phyloP scores from a whole-genome alignment of 2,329 filamentous ascomycete genomes.

The Aspergillus sp. region DNA sequence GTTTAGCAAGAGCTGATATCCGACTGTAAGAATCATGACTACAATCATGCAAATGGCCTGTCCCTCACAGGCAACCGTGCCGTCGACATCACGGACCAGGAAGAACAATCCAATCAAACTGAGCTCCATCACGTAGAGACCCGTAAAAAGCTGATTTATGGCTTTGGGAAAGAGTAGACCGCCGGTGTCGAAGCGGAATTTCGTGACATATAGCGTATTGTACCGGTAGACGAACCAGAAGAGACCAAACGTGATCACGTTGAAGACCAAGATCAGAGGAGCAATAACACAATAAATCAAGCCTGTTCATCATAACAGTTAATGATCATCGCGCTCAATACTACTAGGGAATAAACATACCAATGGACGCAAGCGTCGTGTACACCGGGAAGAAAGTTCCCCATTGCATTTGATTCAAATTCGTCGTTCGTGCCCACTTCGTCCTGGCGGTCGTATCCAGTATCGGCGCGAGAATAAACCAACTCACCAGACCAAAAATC shows the following conservation, averaged over 20 bases:
- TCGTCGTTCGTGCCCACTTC: slow-evolving; percentile 82
- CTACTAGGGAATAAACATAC: slow-evolving; percentile 30
- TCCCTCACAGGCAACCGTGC: slow-evolving; percentile 55
- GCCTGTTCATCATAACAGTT: slow-evolving; percentile 28
- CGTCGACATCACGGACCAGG: slow-evolving; percentile 55
- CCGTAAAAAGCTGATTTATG: slow-evolving; percentile 92
- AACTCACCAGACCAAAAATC: slow-evolving; percentile 67
- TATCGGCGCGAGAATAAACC: slow-evolving; percentile 74
- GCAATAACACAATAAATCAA: slow-evolving; percentile 84
- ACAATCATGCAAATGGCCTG: slow-evolving; percentile 85
- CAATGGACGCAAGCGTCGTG: slow-evolving; percentile 93
- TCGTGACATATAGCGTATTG: slow-evolving; percentile 89
- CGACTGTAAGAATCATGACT: slow-evolving; percentile 58
- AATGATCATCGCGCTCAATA: background rate
- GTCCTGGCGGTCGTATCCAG: slow-evolving; percentile 72
- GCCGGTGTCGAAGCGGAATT: slow-evolving; percentile 83
- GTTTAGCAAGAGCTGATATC: slow-evolving; percentile 78
- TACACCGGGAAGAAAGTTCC: slow-evolving; percentile 93
- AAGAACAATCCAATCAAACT: slow-evolving; percentile 88
- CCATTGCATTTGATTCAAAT: slow-evolving; percentile 73
- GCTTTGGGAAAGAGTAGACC: slow-evolving; percentile 86
- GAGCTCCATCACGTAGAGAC: slow-evolving; percentile 89
- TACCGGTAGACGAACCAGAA: slow-evolving; percentile 97
- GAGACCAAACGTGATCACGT: slow-evolving; percentile 81
- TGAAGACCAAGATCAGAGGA: slow-evolving; percentile 86